Base-by-base conservation (phyloP, 1,139 yeast species). In the Suhomyces wounanorum region DNA sequence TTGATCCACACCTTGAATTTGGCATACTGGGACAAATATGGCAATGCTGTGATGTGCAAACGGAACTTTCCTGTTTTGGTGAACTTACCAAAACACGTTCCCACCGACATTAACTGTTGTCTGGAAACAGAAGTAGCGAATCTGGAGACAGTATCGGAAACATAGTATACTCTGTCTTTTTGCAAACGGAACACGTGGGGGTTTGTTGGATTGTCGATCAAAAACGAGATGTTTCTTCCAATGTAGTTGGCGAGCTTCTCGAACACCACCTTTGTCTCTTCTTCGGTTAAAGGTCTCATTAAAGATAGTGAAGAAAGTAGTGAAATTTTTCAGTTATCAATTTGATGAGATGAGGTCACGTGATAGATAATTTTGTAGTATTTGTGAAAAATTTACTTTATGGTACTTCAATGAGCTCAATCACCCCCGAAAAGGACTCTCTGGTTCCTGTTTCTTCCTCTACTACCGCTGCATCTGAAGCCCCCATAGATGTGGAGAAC, bases 1-100 rank as follows among this genome's bases (percentile, higher is more conserved):
- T 95, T 95, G 71, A 94, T 90, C 99, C 99, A 95, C 43, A 94
- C 78, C 73, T 94, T 94, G 74, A 86, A 91, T 68, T 89, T 90
- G 45, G 99, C 98, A 66, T 87, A 87, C 62, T 89, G 87, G 6
- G 96, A 85, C 53, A 94, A 73, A 58, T 89, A 81, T 49, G 89
- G 85, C 58, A 94, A 80, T 5, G 97, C 79, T n/a, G 99, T 94
- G 55, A 95, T 86, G 68, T 94, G 99, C 58, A 94, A 77, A 70
- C 96, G 84, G 77, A 94, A 94, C 72, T 94, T 95, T 31, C 98
- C 97, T 8, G 97, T 89, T 78, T 95, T 94, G 49, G 99, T 94
- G 77, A 95, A 94, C 69, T 94, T 94, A 25, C 99, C 99, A 54
- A 94, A 78, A 70, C 99, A 94, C 3, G 86, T 82, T 31, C 99